Conservation (phyloP, 108 stramenopile genomes). For the Nannochloropsis oceanica region DNA sequence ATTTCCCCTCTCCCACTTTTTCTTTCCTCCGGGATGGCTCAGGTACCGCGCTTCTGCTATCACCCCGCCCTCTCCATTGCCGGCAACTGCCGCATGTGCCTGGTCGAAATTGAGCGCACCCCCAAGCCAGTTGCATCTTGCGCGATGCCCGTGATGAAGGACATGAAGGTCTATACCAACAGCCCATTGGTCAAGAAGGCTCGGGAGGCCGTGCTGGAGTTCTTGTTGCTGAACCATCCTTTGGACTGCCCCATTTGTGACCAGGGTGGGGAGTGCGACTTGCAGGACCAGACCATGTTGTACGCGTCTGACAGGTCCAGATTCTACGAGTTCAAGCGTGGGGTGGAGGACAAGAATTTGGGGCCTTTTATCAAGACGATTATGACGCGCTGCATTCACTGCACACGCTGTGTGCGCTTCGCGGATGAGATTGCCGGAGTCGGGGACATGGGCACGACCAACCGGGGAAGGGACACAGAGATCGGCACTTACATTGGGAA, state of each 20-base stretch:
- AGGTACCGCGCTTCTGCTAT: slow-evolving; percentile 9
- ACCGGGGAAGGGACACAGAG: slow-evolving; percentile 7
- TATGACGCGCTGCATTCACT: slow-evolving; percentile 36
- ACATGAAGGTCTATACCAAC: slow-evolving; percentile 25
- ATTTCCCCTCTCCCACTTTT: too few species aligned
- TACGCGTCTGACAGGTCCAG: slow-evolving; percentile 11
- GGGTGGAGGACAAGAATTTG: slow-evolving; percentile 24
- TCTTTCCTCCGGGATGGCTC: background rate
- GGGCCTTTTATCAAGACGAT: slow-evolving; percentile 34
- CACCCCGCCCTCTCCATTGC: slow-evolving; percentile 29
- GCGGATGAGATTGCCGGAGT: slow-evolving; percentile 1
- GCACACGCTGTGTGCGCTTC: slow-evolving; percentile 19
- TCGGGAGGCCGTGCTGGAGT: slow-evolving; percentile 30
- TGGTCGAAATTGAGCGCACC: slow-evolving; percentile 29
- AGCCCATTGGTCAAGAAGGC: slow-evolving; percentile 36
- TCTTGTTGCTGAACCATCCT: slow-evolving; percentile 35
- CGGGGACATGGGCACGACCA: slow-evolving; percentile 3
- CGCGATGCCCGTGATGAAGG: slow-evolving; percentile 25
- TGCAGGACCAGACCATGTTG: slow-evolving; percentile 32
- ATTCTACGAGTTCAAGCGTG: slow-evolving; percentile 6
- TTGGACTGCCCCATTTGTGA: slow-evolving; percentile 40
- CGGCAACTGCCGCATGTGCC: slow-evolving; percentile 37
- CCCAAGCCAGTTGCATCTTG: slow-evolving; percentile 34
- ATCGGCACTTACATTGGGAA: slow-evolving; percentile 7
- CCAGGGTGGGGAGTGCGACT: slow-evolving; percentile 40